These are phyloP conservation scores for Aspergillus sergii DNA, from an alignment of 2,329 filamentous ascomycete species.

Conservation along the genomic window DNA sequence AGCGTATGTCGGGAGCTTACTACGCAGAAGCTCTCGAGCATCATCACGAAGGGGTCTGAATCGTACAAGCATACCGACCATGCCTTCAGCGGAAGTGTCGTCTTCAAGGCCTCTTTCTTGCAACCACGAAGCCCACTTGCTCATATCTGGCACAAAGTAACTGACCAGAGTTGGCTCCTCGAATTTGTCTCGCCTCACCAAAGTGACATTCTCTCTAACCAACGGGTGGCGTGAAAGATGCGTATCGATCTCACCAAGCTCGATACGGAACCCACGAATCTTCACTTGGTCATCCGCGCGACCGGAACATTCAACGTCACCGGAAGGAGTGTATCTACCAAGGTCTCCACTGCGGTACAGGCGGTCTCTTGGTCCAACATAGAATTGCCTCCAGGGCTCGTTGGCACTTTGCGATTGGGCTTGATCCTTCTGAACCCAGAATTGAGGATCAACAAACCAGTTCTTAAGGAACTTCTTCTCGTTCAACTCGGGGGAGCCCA, in stretches of 20 bases:
- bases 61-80: slow-evolving; percentile 60
- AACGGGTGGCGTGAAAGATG: slow-evolving; percentile 74
- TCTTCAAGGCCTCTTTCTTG: slow-evolving; percentile 58
- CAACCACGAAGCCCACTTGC: slow-evolving; percentile 72
- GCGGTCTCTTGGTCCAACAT: slow-evolving; percentile 79
- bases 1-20: slow-evolving; percentile 72
- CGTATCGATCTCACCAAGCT: slow-evolving; percentile 89
- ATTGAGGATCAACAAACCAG: slow-evolving; percentile 78
- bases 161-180: slow-evolving; percentile 86
- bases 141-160: slow-evolving; percentile 83
- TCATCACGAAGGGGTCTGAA: slow-evolving; percentile 64
- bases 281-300: slow-evolving; percentile 90
- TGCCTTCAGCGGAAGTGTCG: slow-evolving; percentile 50
- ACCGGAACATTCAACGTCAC: slow-evolving; percentile 76
- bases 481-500: slow-evolving; percentile 64
- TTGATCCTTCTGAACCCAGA: slow-evolving; percentile 68
- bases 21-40: slow-evolving; percentile 69
- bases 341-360: slow-evolving; percentile 88
- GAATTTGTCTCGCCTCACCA: slow-evolving; percentile 79
- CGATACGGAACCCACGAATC: slow-evolving; percentile 92
- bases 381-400: slow-evolving; percentile 78
- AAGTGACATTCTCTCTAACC: slow-evolving; percentile 81
- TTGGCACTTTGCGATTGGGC: slow-evolving; percentile 51
- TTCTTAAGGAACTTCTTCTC: slow-evolving; percentile 77
- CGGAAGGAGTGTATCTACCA: slow-evolving; percentile 70